Evolutionary conservation across 345 rosid species (phyloP).

Genomic region (Brassica carinata): DNA sequence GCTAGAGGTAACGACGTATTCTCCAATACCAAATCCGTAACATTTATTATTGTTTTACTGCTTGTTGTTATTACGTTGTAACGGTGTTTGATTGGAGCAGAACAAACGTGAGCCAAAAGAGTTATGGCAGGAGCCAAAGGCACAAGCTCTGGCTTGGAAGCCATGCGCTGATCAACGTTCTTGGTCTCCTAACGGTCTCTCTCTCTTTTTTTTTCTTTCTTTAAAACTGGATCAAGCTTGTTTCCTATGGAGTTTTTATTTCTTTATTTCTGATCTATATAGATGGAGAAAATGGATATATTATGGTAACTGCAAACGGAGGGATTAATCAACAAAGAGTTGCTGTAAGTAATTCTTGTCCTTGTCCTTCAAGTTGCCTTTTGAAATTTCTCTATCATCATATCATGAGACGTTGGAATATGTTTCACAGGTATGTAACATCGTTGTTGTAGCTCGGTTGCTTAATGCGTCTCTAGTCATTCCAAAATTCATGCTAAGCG

Average conservation of each 20-base stretch:
- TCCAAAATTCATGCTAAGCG: constrained; percentile 89
- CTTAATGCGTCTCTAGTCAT: constrained; percentile 86
- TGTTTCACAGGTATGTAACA: constrained; percentile 76
- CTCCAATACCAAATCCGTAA: background rate
- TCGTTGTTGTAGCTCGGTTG: constrained; percentile 78
- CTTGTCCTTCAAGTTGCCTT: background rate
- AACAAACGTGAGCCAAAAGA: constrained; percentile 88
- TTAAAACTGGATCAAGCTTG: background rate
- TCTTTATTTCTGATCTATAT: background rate
- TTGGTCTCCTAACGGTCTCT: constrained; percentile 67
- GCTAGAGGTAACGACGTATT: constrained; percentile 60
- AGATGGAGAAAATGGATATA: constrained; percentile 87
- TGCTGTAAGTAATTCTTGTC: constrained; percentile 60
- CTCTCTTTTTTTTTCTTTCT: constrained; percentile 1
- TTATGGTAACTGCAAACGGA: constrained; percentile 94
- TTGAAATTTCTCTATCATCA: background rate
- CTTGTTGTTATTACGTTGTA: background rate
- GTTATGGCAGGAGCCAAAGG: constrained; percentile 78
- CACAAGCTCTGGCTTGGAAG: constrained; percentile 79
- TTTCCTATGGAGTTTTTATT: background rate
- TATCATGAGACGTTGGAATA: background rate
- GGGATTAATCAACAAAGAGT: constrained; percentile 98
- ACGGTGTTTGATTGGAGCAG: constrained; percentile 47
- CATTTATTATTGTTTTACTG: background rate
- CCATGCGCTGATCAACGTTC: constrained; percentile 80